phyloP scores from a whole-genome alignment of 306 rosid species.

The Prunus campanulata region DNA sequence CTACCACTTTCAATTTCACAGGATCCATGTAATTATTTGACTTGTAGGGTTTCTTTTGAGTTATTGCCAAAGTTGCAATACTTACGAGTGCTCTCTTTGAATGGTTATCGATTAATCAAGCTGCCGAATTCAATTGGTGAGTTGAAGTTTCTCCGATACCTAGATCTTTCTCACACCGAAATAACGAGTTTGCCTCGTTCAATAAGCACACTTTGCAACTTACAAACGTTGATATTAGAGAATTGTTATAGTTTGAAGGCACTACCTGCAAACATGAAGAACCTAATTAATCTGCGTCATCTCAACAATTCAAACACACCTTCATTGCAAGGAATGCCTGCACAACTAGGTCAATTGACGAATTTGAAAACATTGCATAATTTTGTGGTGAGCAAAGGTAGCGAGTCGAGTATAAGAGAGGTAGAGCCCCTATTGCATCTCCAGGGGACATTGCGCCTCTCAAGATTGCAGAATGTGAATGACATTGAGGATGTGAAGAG shows the following conservation, averaged over 20 bases:
- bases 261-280: neutral
- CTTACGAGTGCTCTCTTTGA: neutral
- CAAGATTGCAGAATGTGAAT: constrained; percentile 15
- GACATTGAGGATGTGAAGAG: neutral
- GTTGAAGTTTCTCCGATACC: neutral
- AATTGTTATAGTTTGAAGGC: neutral
- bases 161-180: constrained; percentile 9
- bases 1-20: neutral
- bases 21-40: neutral
- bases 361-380: constrained; percentile 1
- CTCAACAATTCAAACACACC: neutral
- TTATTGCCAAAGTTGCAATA: neutral
- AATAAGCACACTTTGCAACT: constrained; percentile 5
- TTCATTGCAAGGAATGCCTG: constrained; percentile 14
- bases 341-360: constrained; percentile 11
- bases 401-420: neutral
- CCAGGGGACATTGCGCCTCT: neutral
- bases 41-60: neutral
- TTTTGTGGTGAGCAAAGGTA: neutral
- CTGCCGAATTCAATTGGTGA: constrained; percentile 1
- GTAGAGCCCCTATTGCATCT: constrained; percentile 1
- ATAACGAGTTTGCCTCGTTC: neutral
- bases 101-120: neutral
- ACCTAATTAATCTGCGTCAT: neutral
- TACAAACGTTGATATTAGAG: no score